These are phyloP conservation scores for Schizosaccharomyces osmophilus DNA, from an alignment of 805 yeast species.

Conservation along the genomic window DNA sequence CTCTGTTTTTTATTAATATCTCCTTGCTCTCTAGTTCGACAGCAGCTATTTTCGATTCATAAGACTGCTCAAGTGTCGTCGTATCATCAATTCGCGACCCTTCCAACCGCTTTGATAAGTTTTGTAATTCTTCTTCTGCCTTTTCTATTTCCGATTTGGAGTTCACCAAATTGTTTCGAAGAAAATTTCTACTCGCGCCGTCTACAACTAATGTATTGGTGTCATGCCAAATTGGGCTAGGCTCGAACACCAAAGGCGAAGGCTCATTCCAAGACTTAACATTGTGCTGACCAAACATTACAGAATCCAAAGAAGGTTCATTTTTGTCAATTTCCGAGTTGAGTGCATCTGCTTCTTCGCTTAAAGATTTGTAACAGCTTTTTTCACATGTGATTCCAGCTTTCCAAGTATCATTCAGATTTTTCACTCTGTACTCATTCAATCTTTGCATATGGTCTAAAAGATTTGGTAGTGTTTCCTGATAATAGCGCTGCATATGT, in stretches of 20 bases:
- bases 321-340: conserved; percentile 42
- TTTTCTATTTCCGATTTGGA: conserved; percentile 6
- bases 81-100: not conserved
- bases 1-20: not conserved
- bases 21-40: not conserved
- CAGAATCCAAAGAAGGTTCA: conserved; percentile 47
- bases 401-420: conserved; percentile 43
- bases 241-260: conserved; percentile 56
- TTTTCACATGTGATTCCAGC: conserved; percentile 40
- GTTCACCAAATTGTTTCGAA: conserved; percentile 16
- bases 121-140: not conserved
- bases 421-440: conserved; percentile 51
- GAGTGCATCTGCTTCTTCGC: conserved; percentile 23
- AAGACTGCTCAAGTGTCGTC: not conserved
- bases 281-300: conserved; percentile 86
- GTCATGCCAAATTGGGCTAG: conserved; percentile 91
- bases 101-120: not conserved
- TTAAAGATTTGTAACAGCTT: conserved; percentile 21
- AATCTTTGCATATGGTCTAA: conserved; percentile 61
- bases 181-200: conserved; percentile 16
- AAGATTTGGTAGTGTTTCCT: conserved; percentile 79
- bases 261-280: conserved; percentile 59
- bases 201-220: conserved; percentile 47
- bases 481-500: conserved; percentile 72
- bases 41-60: not conserved